Evolutionary conservation across 2,329 filamentous ascomycete species (phyloP).

Genomic region (Alternaria solani): DNA sequence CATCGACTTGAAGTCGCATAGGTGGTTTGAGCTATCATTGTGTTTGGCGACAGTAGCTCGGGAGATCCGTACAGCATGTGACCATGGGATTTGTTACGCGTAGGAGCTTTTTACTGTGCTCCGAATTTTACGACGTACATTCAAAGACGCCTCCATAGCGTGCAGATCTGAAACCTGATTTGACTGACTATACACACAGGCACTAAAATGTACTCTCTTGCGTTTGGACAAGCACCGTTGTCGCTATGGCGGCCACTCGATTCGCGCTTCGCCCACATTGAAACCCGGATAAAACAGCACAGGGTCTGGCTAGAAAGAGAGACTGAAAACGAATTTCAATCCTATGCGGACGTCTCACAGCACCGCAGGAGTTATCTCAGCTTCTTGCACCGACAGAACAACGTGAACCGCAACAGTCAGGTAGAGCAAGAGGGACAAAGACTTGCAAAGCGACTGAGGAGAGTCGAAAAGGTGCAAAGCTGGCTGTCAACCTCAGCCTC

Average conservation of each 20-base stretch:
- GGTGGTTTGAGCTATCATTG: background rate
- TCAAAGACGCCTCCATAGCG: background rate
- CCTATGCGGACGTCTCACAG: constrained; percentile 27
- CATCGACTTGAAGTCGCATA: background rate
- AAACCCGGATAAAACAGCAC: constrained; percentile 32
- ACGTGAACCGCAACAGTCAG: constrained; percentile 5
- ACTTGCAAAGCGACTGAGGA: constrained; percentile 32
- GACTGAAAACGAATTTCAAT: constrained; percentile 22
- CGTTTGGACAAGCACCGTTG: constrained; percentile 11
- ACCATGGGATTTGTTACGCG: constrained; percentile 4
- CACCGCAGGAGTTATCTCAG: constrained; percentile 32
- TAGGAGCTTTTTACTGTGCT: background rate
- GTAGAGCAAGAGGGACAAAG: constrained; percentile 28
- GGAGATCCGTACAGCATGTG: background rate
- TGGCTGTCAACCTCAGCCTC: constrained; percentile 35
- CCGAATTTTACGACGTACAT: background rate
- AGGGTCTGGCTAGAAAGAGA: constrained; percentile 39
- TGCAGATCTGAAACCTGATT: background rate
- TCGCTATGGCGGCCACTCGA: constrained; percentile 40
- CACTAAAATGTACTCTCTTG: constrained; percentile 25
- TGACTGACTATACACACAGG: constrained; percentile 35
- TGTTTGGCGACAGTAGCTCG: background rate
- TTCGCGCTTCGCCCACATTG: constrained; percentile 38
- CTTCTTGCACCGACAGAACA: constrained; percentile 27
- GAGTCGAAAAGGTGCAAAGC: constrained; percentile 35